A percentile compares a stretch with the other conserved stretches of the same genome.
phyloP scores from a whole-genome alignment of 192 early-diverging fungal species.

The Coemansia sp. region DNA sequence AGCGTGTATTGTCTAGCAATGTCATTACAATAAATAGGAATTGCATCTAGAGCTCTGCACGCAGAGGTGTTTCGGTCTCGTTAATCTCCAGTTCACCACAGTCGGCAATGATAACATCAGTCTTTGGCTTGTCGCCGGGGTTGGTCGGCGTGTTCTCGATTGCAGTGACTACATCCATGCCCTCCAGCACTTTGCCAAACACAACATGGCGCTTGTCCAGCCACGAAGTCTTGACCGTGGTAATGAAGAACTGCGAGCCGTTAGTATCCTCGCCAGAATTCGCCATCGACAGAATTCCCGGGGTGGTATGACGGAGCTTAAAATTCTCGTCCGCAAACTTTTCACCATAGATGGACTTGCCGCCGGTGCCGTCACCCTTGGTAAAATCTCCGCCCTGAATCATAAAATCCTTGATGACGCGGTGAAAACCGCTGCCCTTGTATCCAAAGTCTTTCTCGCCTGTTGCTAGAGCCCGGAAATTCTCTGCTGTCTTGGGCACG shows the following conservation, averaged over 20 bases:
- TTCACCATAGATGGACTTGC: slow-evolving; percentile 77
- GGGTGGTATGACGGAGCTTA: slow-evolving; percentile 66
- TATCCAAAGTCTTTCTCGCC: slow-evolving; percentile 58
- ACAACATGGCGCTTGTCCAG: slow-evolving; percentile 79
- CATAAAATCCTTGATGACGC: slow-evolving; percentile 88
- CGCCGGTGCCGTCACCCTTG: slow-evolving; percentile 75
- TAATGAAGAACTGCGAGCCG: slow-evolving; percentile 85
- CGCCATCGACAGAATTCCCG: slow-evolving; percentile 78
- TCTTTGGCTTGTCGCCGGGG: slow-evolving; percentile 66
- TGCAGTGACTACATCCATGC: slow-evolving; percentile 35
- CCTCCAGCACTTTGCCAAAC: slow-evolving; percentile 77
- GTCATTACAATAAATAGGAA: neutral
- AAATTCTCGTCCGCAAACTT: slow-evolving; percentile 84
- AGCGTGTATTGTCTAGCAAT: neutral
- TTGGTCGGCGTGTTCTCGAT: slow-evolving; percentile 36
- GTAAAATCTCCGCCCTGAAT: slow-evolving; percentile 89
- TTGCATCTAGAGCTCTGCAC: slow-evolving; percentile 38
- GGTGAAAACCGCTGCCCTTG: slow-evolving; percentile 83
- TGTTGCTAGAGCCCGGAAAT: slow-evolving; percentile 73
- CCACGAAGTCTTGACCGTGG: slow-evolving; percentile 70
- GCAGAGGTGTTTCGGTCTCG: slow-evolving; percentile 40
- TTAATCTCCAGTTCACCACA: slow-evolving; percentile 75
- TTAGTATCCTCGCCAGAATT: slow-evolving; percentile 77
- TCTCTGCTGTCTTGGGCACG: slow-evolving; percentile 90
- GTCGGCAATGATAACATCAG: slow-evolving; percentile 68